Conservation (phyloP, 495 filamentous ascomycete genomes). For the Penicillium taxi region DNA sequence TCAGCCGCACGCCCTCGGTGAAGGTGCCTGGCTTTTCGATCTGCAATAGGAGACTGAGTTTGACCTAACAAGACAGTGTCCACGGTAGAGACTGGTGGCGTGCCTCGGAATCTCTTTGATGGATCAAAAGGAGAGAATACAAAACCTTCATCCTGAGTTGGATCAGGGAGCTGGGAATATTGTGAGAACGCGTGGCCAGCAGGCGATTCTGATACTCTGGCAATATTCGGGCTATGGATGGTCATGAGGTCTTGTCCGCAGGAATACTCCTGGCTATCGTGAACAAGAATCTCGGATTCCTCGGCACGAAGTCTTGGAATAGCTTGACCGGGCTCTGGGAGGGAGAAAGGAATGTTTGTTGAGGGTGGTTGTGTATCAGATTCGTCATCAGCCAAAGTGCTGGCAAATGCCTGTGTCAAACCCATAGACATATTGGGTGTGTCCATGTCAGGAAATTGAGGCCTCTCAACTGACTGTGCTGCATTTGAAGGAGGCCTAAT, state of each 20-base stretch:
- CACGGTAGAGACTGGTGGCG: conserved; percentile 55
- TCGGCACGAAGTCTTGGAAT: conserved; percentile 32
- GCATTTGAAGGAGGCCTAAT: conserved; percentile 22
- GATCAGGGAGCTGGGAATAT: conserved; percentile 57
- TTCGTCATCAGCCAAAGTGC: conserved; percentile 66
- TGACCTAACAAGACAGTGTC: conserved; percentile 56
- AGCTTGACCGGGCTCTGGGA: conserved; percentile 48
- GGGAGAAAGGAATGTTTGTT: conserved; percentile 37
- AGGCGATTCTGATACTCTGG: conserved; percentile 36
- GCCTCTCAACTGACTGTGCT: conserved; percentile 27
- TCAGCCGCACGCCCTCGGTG: conserved; percentile 33
- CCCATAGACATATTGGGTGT: conserved; percentile 55
- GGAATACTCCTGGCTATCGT: conserved; percentile 52
- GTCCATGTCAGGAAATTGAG: conserved; percentile 48
- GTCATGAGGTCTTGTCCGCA: conserved; percentile 26
- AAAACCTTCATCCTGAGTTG: conserved; percentile 83
- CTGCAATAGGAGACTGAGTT: conserved; percentile 53
- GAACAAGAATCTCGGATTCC: conserved; percentile 51
- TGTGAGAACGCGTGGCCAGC: conserved; percentile 45
- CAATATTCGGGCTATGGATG: conserved; percentile 24
- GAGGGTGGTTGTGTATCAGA: conserved; percentile 30
- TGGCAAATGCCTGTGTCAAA: conserved; percentile 87
- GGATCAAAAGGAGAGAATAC: conserved; percentile 48
- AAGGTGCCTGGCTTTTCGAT: conserved; percentile 52
- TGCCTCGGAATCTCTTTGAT: conserved; percentile 51